Percentiles rank a stretch among this genome's conserved stretches.
These are phyloP conservation scores for Yarrowia yakushimensis DNA, from an alignment of 805 yeast genomes.

Conservation along the genomic window DNA sequence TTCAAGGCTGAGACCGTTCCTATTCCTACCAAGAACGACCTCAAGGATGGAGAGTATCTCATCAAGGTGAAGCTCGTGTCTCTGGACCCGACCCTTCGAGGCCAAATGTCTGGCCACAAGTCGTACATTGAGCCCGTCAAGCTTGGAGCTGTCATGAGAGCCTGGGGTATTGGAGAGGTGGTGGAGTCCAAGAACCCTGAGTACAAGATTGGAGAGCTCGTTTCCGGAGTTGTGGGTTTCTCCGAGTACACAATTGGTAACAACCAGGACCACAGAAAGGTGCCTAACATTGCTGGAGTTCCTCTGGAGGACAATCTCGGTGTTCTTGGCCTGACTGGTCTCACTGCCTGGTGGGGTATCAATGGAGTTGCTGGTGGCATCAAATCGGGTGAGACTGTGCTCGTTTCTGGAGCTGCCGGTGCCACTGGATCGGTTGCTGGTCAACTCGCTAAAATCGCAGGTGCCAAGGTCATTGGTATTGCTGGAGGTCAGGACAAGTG, in stretches of 20 bases:
- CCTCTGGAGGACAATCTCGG: constrained; percentile 24
- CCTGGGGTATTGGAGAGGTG: constrained; percentile 26
- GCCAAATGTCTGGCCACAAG: constrained; percentile 23
- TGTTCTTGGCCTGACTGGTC: constrained; percentile 41
- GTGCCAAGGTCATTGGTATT: constrained; percentile 80
- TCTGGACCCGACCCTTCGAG: constrained; percentile 26
- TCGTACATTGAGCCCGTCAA: constrained; percentile 23
- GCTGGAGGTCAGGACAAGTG: constrained; percentile 78
- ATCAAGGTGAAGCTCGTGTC: constrained; percentile 21
- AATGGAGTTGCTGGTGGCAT: constrained; percentile 59
- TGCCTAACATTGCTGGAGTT: constrained; percentile 22
- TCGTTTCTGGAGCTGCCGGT: constrained; percentile 94
- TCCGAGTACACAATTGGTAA: constrained; percentile 20
- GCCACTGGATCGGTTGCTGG: constrained; percentile 77
- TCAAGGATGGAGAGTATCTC: constrained; percentile 8
- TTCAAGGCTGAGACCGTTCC: constrained; percentile 16
- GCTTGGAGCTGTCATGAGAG: constrained; percentile 21
- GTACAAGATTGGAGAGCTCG: constrained; percentile 1
- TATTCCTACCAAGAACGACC: constrained; percentile 14
- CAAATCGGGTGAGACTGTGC: constrained; percentile 62
- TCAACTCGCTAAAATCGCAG: constrained; percentile 59
- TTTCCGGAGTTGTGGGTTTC: constrained; percentile 4
- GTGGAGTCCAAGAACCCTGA: constrained; percentile 24
- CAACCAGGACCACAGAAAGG: constrained; percentile 4
- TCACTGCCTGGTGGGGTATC: constrained; percentile 73